Base-by-base conservation (phyloP, 1,284 basidiomycete species). In the Rhodotorula sp. region DNA sequence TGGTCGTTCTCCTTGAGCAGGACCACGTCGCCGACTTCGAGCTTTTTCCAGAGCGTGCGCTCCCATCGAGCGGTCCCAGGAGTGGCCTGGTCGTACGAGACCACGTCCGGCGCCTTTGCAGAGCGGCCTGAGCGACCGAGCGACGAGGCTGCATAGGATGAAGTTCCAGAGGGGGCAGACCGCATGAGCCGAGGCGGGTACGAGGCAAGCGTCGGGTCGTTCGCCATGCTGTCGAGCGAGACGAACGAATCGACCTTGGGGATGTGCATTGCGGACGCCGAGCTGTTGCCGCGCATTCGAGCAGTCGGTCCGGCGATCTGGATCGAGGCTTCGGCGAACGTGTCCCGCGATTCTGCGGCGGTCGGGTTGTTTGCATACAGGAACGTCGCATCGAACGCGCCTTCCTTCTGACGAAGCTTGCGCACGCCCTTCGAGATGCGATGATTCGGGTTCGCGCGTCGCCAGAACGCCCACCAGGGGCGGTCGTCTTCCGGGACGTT, bases 11-110 rank as follows among this genome's bases (percentile, higher is more conserved):
- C 93, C 66, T 90, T 85, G 38, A 98, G 84, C 2, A 97, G 83
- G 34, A 99, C 91, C 34, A 98, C 83, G 80, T 98, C 95, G n/a
- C 95, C 95, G 8, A 97, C 95, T 81, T 97, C 93, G 61, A 99
- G 85, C 84, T 98, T 97, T 85, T 98, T 98, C 95, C 95, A 99
- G 1, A 98, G 83, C 5, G 95, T 98, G 68, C 94, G 85, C 80
- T 97, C 95, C 95, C 95, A 98, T 43, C 86, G 85, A 1, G 92
- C 89, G 0, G 88, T 87, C 0, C 93, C 93, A 0, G 85, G 83
- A 2, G 86, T 84, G 47, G 86, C 86, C 64, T 87, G 86, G 60
- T 82, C 83, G 85, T 89, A 93, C 81, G 97, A 90, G 26, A 97
- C 83, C 15, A 92, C 92, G 10, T 92, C 92, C 26, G 54, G 54